Evolutionary conservation across 2,329 filamentous ascomycete genomes (phyloP), one percentile per base, ranked within the genome.

Genomic region (Fusarium sp.): DNA sequence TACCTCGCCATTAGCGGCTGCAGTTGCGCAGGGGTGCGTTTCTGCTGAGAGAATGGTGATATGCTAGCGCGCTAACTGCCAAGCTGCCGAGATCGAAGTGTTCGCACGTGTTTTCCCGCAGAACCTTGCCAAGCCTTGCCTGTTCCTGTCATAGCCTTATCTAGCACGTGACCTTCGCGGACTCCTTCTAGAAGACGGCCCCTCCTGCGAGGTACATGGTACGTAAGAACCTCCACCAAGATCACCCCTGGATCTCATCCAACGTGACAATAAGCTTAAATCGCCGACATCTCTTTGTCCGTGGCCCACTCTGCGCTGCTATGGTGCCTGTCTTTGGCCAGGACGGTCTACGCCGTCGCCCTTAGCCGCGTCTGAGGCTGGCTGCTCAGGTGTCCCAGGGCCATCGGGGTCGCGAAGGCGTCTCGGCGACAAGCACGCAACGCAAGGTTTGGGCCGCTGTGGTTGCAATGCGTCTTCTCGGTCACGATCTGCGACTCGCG

Each of bases 221-320:
- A 74, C 72, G 72, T 74, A 74, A 74, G 57, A 18, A 39, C 62
- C 51, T 73, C 65, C 60, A 58, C 67, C 27, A 41, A 58, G 54
- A 62, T 62, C 40, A 48, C 31, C 37, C 51, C 67, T 47, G 62
- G 70, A 63, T 71, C 72, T 66, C 62, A 56, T 60, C 37, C 55
- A 68, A 70, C 60, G 50, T 63, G 53, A 73, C 62, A 74, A 74
- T 74, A 74, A 74, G 72, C 72, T 74, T 74, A 74, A 74, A 74
- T 75, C 66, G 59, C 72, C 72, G 56, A 64, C 70, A 62, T 67
- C 60, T 60, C 36, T 16, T 53, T 62, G 50, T 50, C n/a, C 5
- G 28, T 2, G 68, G 30, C 53, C 68, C 70, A 74, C 72, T 58
- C 60, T 41, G 51, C 48, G 39, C 59, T 27, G 48, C 28, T 40